Base-by-base conservation (phyloP, 257 asterid genomes). In the Phtheirospermum japonicum region DNA sequence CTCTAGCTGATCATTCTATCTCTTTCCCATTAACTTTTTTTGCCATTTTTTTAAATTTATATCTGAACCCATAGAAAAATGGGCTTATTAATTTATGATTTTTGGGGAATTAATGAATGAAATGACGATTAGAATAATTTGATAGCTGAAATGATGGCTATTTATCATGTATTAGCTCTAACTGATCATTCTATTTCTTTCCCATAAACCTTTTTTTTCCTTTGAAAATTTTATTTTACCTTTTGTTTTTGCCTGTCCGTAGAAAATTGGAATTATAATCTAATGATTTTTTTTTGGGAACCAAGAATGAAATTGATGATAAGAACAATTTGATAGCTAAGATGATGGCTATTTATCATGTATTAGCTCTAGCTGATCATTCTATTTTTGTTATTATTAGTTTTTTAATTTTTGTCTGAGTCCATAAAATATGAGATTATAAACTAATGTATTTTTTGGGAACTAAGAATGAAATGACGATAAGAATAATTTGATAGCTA, bases 281-380 rank as follows among this genome's bases (percentile, higher is more conserved):
- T 23, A 1, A 23, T 57, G 40, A 14, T 46, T 46, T 23, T 23
- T 1, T 16, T 16, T n/a, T 57, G 49, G 54, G 43, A n/a, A 45
- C 8, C 55, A 19, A 54, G 74, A 59, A 67, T 62, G 79, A 76
- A 36, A 64, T n/a, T 73, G 84, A 76, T 8, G 80, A 73, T 14
- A 9, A 40, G 10, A 49, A 46, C 33, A 16, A 16, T 10, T 65
- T 82, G 92, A 82, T 53, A 14, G 87, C 84, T 63, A 48, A 49
- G 16, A 55, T 81, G 88, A 86, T 81, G 57, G 86, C 83, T 63
- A 16, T 39, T 59, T 72, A 69, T 67, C 77, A 77, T 79, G 87
- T 83, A 81, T 83, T 79, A 81, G 89, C 91, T 79, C 91, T 83
- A 83, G 73, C 91, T 75, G 85, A 82, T 81, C 81, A 63, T 72